These are phyloP conservation scores for Saccharomycopsis babjevae DNA, from an alignment of 805 yeast species.

Conservation along the genomic window DNA sequence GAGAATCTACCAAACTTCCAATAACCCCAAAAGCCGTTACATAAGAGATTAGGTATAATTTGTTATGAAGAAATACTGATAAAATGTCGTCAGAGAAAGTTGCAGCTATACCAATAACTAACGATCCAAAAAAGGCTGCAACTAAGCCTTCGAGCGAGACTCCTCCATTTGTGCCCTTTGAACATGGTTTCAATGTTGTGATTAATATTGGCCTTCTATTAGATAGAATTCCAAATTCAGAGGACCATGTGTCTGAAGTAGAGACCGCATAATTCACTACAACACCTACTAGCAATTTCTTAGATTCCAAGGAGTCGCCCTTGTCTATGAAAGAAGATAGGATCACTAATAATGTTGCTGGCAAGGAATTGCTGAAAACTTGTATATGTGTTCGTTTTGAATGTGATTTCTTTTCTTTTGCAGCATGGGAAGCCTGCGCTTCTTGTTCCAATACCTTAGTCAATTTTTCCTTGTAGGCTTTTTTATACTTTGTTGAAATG, in stretches of 20 bases:
- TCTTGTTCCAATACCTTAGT: constrained; percentile 22
- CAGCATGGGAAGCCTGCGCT: constrained; percentile 16
- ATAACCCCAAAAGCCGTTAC: constrained; percentile 27
- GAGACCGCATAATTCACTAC: constrained; percentile 34
- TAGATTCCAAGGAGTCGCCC: neutral
- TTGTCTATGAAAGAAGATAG: neutral
- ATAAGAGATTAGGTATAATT: constrained; percentile 19
- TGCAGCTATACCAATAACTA: constrained; percentile 24
- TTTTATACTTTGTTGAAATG: constrained; percentile 31
- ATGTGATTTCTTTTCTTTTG: constrained; percentile 15
- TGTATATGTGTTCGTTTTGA: constrained; percentile 31
- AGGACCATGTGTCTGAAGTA: constrained; percentile 38
- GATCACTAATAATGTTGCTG: constrained; percentile 29
- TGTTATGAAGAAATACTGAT: neutral
- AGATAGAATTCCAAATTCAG: constrained; percentile 36
- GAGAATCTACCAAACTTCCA: constrained; percentile 33
- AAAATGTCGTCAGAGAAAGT: neutral
- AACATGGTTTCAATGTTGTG: constrained; percentile 31
- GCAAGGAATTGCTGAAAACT: constrained; percentile 32
- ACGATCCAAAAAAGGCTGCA: constrained; percentile 30
- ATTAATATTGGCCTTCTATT: constrained; percentile 29
- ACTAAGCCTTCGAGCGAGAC: constrained; percentile 29
- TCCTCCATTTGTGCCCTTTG: constrained; percentile 41
- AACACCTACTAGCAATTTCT: constrained; percentile 22
- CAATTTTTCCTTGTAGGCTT: constrained; percentile 26